Base-by-base conservation (phyloP, 306 rosid species). In the Pterocarpus macrocarpus region DNA sequence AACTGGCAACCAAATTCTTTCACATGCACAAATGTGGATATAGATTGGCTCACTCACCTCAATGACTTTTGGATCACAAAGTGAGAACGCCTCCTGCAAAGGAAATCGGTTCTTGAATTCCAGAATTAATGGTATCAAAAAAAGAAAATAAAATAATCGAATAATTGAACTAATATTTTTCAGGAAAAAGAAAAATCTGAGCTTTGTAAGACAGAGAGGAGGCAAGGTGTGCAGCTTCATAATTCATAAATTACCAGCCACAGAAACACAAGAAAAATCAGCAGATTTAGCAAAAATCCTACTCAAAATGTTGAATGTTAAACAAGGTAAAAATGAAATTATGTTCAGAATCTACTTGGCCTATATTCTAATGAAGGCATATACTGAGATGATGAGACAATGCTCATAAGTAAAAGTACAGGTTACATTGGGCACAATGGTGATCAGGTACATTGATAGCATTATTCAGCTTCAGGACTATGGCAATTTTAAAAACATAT, bases 51-150 rank as follows among this genome's bases (percentile, higher is more conserved):
- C 14, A 77, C 91, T 89, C 85, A 91, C 99, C 99, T 91, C 95
- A 80, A 93, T 78, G 71, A 89, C 90, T 86, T 90, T 89, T 6
- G 92, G 89, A 84, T 92, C 90, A 79, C 95, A 95, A 30, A 95
- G 89, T 85, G 94, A 88, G 89, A 95, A 93, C 28, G 97, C 76
- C 87, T 93, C 97, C 99, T 93, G 78, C 77, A 91, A 85, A 72
- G 76, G 63, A 35, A 79, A 75, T 35, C 36, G 53, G 75, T 22
- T 16, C 30, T 57, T 56, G 45, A 70, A 50, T n/a, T 62, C 11
- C 47, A 2, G 8, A 71, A 81, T 78, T 85, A 66, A 64, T 73
- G 0, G 10, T 14, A 33, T 41, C 33, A 32, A 69, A 69, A 50
- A 36, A 28, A 34, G 49, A 11, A 64, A 59, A 14, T 62, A 5